Base-by-base conservation (phyloP, 2,329 filamentous ascomycete species). In the Diaporthe capsici region DNA sequence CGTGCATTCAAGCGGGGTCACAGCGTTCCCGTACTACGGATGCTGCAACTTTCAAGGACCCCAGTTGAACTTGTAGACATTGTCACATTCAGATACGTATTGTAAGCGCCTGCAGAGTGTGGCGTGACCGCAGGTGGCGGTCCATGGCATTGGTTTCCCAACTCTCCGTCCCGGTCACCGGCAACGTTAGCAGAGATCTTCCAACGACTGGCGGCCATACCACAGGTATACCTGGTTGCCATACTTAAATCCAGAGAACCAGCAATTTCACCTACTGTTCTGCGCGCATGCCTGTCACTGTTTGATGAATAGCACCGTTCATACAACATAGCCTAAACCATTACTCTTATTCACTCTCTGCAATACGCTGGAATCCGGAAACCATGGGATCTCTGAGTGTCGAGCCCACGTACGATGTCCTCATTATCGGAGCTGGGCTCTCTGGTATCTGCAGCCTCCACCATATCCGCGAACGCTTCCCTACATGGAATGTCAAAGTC, bases 361-460 rank as follows among this genome's bases (percentile, higher is more conserved):
- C 12, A 17, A 44, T 17, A 42, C n/a, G 2, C n/a, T 10, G 4
- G 2, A 6, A 3, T 13, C 42, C n/a, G 28, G 6, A 53, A 25
- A 71, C 22, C 34, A 71, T 71, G 67, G 67, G 37, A 20, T 71
- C 51, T 17, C 5, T 72, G 8, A 44, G 49, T 39, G 47, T 34
- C 20, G 72, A 73, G 44, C 25, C 39, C 20, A 61, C 44, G 4
- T 68, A 49, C 25, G 72, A 73, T 44, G 47, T 68, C 20, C 28
- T 73, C 28, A 57, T 84, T 44, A 78, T 84, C 25, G 83, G 83
- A 1, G 82, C 83, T 44, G 83, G 83, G 7, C 82, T 80, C 67
- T 83, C 82, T 4, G 83, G 83, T 7, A 83, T 84, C 49, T 72
- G 79, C 17, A 78, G 79, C 4, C 53, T 71, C 15, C 22, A 34